Conservation (phyloP, 2,329 filamentous ascomycete species). For the Diaporthe sp. region DNA sequence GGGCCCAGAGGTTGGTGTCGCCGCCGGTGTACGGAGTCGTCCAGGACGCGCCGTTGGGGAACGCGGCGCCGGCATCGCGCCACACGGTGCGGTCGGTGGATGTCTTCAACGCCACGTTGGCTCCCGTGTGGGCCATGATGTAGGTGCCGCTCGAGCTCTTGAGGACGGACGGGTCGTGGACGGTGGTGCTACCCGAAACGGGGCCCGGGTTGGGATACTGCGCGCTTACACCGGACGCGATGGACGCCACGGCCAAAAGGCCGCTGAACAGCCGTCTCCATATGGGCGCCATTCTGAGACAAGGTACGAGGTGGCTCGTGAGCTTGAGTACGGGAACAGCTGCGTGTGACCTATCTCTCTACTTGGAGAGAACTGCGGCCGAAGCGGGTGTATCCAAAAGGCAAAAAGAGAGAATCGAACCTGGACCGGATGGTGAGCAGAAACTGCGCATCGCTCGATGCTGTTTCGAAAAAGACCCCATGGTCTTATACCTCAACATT, state of each 20-base stretch:
- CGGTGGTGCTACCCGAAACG: neutral
- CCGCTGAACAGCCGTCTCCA: neutral
- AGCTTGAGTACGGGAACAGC: neutral
- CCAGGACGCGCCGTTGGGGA: slow-evolving; percentile 14
- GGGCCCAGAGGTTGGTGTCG: slow-evolving; percentile 1
- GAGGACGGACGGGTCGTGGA: neutral
- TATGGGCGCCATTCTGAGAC: neutral
- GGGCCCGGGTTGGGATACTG: slow-evolving; percentile 12
- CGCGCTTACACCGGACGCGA: neutral
- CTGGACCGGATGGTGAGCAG: neutral
- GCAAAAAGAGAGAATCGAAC: neutral
- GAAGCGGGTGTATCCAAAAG: neutral
- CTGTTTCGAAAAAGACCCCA: neutral
- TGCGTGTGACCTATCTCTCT: neutral
- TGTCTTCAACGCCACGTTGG: slow-evolving; percentile 1
- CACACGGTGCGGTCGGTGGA: neutral
- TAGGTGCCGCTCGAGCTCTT: neutral
- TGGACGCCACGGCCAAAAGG: neutral
- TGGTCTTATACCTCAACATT: neutral
- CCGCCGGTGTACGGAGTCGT: slow-evolving; percentile 3
- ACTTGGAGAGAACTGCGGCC: neutral
- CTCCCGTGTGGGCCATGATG: slow-evolving; percentile 13
- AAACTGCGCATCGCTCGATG: neutral
- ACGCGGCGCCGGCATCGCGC: slow-evolving; percentile 7
- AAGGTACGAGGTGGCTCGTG: neutral